Evolutionary conservation across 495 filamentous ascomycete genomes (phyloP).

Genomic region (Pseudomonodictys pantanalensis): DNA sequence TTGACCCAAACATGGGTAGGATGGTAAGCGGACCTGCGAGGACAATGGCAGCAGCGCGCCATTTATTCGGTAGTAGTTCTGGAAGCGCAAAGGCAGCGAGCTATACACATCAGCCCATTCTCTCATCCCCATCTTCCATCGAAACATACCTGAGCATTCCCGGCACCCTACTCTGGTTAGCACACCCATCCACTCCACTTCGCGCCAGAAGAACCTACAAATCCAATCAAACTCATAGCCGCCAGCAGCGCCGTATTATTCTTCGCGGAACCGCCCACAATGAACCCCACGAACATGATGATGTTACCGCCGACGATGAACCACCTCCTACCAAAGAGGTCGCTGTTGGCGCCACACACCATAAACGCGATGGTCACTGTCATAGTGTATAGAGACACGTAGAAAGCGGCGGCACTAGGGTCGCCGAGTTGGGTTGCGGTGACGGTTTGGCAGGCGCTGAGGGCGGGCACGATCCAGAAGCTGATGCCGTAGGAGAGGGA

Average conservation of each 20-base stretch:
- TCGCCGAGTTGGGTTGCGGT: conserved; percentile 38
- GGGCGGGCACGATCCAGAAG: conserved; percentile 40
- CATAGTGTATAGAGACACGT: conserved; percentile 36
- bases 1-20: no score
- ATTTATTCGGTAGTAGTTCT: conserved; percentile 44
- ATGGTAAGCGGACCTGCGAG: no score
- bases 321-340: conserved; percentile 34
- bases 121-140: no score
- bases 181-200: not conserved
- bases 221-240: conserved; percentile 18
- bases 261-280: conserved; percentile 18
- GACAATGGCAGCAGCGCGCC: conserved; percentile 36
- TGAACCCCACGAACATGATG: conserved; percentile 24
- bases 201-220: conserved; percentile 10
- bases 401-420: conserved; percentile 28
- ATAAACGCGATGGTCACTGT: conserved; percentile 37
- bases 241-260: conserved; percentile 20
- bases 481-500: conserved; percentile 39
- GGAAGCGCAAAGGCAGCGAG: conserved; percentile 41
- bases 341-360: conserved; percentile 35
- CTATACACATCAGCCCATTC: not conserved
- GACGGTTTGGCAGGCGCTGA: conserved; percentile 26
- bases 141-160: conserved; percentile 25
- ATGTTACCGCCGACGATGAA: conserved; percentile 34
- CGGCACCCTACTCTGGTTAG: conserved; percentile 8